A percentile compares a stretch with the other conserved stretches of the same genome.
These are phyloP conservation scores for Priceomyces carsonii DNA, from an alignment of 805 yeast species.

Conservation along the genomic window DNA sequence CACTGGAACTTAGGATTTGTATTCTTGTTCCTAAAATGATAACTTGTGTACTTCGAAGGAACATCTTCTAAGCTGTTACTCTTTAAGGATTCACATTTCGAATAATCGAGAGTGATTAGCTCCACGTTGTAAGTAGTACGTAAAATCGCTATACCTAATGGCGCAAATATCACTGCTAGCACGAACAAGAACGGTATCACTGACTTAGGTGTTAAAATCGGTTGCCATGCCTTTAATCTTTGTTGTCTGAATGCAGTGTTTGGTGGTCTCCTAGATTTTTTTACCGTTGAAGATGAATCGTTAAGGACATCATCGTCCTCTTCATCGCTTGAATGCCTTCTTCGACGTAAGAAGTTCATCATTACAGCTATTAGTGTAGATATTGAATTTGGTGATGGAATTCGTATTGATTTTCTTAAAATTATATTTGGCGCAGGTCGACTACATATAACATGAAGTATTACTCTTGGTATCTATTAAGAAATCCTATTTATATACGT, in stretches of 20 bases:
- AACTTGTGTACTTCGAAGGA: conserved; percentile 57
- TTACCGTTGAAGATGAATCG: conserved; percentile 17
- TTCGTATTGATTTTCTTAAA: no score
- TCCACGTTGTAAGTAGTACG: conserved; percentile 80
- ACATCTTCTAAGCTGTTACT: conserved; percentile 45
- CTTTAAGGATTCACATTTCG: conserved; percentile 62
- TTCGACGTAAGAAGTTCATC: conserved; percentile 39
- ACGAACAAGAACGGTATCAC: conserved; percentile 82
- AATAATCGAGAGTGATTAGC: conserved; percentile 71
- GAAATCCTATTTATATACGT: not conserved
- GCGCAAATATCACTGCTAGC: conserved; percentile 79
- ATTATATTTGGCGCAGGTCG: no score
- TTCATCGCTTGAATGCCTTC: conserved; percentile 25
- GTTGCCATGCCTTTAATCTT: conserved; percentile 73
- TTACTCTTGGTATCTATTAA: conserved; percentile 2
- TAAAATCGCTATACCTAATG: conserved; percentile 84
- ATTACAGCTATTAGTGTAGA: not conserved
- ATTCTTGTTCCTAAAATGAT: conserved; percentile 58
- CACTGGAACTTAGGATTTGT: conserved; percentile 58
- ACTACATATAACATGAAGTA: no score
- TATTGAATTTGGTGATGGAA: no score
- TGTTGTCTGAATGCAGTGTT: conserved; percentile 82
- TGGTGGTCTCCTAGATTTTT: conserved; percentile 44
- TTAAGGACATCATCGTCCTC: conserved; percentile 16
- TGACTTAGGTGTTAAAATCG: conserved; percentile 87